Evolutionary conservation across 345 rosid genomes (phyloP).

Genomic region (Durio zibethinus): DNA sequence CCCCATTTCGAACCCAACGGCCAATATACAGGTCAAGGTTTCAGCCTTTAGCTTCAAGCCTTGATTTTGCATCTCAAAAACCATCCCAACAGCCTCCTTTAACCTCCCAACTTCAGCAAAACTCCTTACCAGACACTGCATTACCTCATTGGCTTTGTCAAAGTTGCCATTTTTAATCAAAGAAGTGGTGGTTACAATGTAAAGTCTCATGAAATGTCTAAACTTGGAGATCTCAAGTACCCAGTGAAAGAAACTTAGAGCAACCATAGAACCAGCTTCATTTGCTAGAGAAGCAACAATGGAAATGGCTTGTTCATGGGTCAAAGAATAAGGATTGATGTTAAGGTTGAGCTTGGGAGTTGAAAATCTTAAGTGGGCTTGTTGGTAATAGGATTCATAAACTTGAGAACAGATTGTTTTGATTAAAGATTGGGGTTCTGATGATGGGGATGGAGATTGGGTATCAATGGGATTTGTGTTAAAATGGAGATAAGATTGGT

Average conservation of each 20-base stretch:
- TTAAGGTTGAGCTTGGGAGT: conserved; percentile 41
- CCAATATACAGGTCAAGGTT: conserved; percentile 49
- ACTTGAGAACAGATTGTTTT: conserved; percentile 54
- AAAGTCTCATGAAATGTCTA: conserved; percentile 74
- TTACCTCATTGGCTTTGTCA: conserved; percentile 64
- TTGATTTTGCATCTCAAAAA: conserved; percentile 69
- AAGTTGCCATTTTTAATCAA: conserved; percentile 54
- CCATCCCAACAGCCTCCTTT: conserved; percentile 63
- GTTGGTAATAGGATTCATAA: conserved; percentile 46
- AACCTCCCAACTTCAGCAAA: conserved; percentile 75
- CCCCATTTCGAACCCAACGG: conserved; percentile 43
- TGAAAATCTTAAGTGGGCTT: conserved; percentile 28
- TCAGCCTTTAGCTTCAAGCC: conserved; percentile 44
- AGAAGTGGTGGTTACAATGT: conserved; percentile 58
- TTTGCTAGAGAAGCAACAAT: conserved; percentile 68
- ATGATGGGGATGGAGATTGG: conserved; percentile 12
- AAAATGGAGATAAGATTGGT: conserved; percentile 18
- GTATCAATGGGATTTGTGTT: background rate
- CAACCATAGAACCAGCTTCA: conserved; percentile 82
- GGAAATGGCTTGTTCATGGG: conserved; percentile 68
- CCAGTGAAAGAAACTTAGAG: conserved; percentile 81
- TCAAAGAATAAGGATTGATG: conserved; percentile 43
- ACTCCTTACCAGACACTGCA: conserved; percentile 63
- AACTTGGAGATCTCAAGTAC: conserved; percentile 49
- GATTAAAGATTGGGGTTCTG: conserved; percentile 44